Evolutionary conservation across 1,139 yeast species (phyloP).

Genomic region (Candida glucosophila): DNA sequence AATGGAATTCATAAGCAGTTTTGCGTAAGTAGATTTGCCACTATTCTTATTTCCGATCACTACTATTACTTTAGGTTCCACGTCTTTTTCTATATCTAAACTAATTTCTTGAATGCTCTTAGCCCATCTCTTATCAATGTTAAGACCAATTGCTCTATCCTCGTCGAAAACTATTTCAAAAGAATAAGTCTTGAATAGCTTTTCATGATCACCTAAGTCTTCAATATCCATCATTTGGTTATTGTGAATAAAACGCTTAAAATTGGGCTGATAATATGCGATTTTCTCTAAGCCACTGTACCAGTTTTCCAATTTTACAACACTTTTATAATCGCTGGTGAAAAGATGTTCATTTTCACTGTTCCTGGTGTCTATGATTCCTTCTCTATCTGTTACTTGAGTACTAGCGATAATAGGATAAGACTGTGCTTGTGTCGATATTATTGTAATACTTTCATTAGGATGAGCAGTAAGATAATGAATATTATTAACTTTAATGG

Average conservation of each 20-base stretch:
- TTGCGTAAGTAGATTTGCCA: conserved; percentile 74
- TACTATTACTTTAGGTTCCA: conserved; percentile 15
- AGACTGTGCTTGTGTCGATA: conserved; percentile 48
- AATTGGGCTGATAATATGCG: conserved; percentile 39
- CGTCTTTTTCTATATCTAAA: conserved; percentile 1
- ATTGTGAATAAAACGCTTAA: conserved; percentile 30
- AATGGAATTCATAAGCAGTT: conserved; percentile 41
- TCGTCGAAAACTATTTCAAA: conserved; percentile 31
- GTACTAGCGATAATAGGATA: conserved; percentile 48
- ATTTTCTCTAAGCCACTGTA: conserved; percentile 40
- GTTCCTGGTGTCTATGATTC: conserved; percentile 15
- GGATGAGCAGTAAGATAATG: conserved; percentile 31
- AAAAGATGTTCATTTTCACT: conserved; percentile 25
- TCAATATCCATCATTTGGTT: conserved; percentile 9
- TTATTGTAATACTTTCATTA: conserved; percentile 17
- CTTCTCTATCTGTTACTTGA: conserved; percentile 27
- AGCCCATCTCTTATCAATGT: conserved; percentile 15
- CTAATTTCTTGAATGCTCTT: conserved; percentile 3
- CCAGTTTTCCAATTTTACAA: conserved; percentile 29
- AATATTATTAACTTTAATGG: conserved; percentile 44
- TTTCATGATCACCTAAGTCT: conserved; percentile 5
- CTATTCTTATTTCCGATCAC: conserved; percentile 53
- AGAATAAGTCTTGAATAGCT: conserved; percentile 12
- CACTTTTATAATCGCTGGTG: conserved; percentile 30
- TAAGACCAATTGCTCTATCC: conserved; percentile 18